Conservation (phyloP, 2,329 filamentous ascomycete genomes). For the Fusarium globosum region DNA sequence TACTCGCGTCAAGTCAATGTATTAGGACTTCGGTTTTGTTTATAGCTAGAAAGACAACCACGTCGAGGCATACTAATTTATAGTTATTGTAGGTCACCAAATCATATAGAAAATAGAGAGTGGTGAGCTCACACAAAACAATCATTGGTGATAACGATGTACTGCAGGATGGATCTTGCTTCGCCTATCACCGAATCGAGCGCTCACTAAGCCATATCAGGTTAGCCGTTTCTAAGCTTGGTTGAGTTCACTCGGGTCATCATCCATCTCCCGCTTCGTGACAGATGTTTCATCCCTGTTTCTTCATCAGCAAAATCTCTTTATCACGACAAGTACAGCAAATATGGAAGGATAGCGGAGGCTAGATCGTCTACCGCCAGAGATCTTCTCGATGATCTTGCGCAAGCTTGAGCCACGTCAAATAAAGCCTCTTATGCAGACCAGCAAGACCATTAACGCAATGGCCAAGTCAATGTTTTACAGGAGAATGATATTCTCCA, state of each 20-base stretch:
- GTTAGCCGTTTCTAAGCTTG: not conserved
- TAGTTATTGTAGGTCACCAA: no score
- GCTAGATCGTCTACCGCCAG: not conserved
- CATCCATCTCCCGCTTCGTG: not conserved
- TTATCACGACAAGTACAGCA: no score
- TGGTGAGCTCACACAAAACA: not conserved
- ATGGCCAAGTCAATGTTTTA: not conserved
- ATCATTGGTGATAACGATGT: fast-evolving
- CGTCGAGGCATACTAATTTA: not conserved
- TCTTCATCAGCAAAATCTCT: not conserved
- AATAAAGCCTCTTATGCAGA: not conserved
- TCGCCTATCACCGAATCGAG: fast-evolving
- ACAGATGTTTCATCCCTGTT: not conserved
- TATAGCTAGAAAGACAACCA: fast-evolving
- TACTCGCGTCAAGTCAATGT: fast-evolving
- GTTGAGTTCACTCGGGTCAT: not conserved
- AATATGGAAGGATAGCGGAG: not conserved
- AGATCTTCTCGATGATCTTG: not conserved
- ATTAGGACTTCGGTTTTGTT: fast-evolving
- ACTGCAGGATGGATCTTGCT: not conserved
- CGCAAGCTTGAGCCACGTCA: not conserved
- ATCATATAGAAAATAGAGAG: no score
- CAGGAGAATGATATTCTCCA: not conserved
- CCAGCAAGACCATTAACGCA: not conserved
- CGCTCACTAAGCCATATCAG: fast-evolving